Evolutionary conservation across 2,329 filamentous ascomycete species (phyloP).

Genomic region (Didymella arachidicola): DNA sequence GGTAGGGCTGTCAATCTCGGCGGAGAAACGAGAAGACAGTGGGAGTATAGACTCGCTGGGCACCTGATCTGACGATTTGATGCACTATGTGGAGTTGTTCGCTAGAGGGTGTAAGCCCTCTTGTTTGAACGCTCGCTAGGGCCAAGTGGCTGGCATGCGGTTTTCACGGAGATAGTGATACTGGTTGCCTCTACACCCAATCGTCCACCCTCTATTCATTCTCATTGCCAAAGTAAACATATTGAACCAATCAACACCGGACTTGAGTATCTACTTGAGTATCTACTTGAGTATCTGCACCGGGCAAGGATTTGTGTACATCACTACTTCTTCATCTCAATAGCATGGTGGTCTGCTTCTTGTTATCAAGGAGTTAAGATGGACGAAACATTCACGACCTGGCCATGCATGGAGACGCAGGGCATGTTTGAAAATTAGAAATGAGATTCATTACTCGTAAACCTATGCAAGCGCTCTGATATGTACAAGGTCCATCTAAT

Average conservation of each 20-base stretch:
- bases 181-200: neutral
- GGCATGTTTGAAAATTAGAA: neutral
- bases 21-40: neutral
- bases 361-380: neutral
- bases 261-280: neutral
- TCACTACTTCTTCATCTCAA: neutral
- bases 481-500: neutral
- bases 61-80: neutral
- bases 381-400: neutral
- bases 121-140: neutral
- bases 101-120: neutral
- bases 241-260: neutral
- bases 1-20: neutral
- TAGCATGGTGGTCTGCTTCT: neutral
- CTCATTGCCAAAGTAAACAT: neutral
- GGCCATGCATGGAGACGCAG: neutral
- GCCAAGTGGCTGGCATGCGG: neutral
- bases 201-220: neutral
- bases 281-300: neutral
- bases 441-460: conserved; percentile 1
- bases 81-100: neutral
- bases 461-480: neutral
- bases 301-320: neutral
- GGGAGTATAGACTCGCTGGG: neutral
- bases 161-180: neutral